Evolutionary conservation across 139 green algal genomes (phyloP), one percentile per base, ranked within the genome.

Genomic region (Diplosphaera chodatii): DNA sequence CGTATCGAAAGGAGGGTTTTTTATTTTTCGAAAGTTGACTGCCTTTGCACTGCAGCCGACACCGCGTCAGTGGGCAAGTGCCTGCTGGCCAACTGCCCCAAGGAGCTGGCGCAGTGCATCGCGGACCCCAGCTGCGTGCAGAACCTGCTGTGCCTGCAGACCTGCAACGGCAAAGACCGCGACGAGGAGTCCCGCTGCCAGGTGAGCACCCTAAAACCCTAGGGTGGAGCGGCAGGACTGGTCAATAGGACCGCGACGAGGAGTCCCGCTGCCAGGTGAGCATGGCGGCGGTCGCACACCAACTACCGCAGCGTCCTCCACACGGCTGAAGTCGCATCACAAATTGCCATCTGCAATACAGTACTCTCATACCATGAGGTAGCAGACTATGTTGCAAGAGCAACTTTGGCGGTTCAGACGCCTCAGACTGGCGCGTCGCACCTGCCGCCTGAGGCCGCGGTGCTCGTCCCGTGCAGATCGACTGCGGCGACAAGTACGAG

Each of bases 71-170:
- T 87, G 3, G 86, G 86, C 4, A 82, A 41, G 5, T 91, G 86
- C 70, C 64, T 91, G 20, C 77, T 91, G 41, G 66, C 70, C 28
- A 90, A 85, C 28, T 91, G 86, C 73, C 86, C 89, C 66, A 65
- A 75, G 10, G 82, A 86, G 74, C 81, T 97, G 27, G 87, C 89
- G 22, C 27, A 67, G 29, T 97, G 91, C 76, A 27, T 97, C 27
- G 84, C 66, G 1, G 91, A 97, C 69, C 70, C 71, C 4, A 72
- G 80, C 48, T 97, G 91, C 81, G 40, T 89, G 29, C 83, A 94
- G 64, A 91, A 91, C 77, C 78, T 97, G 16, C 81, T 92, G 20
- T 97, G 91, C 83, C 76, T 97, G 10, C 77, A 96, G 32, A 32
- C 74, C 25, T 97, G 91, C 85, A 89, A 90, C 70, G 78, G 77